Base-by-base conservation (phyloP, 2,329 filamentous ascomycete genomes). In the Gnomoniopsis sp. region DNA sequence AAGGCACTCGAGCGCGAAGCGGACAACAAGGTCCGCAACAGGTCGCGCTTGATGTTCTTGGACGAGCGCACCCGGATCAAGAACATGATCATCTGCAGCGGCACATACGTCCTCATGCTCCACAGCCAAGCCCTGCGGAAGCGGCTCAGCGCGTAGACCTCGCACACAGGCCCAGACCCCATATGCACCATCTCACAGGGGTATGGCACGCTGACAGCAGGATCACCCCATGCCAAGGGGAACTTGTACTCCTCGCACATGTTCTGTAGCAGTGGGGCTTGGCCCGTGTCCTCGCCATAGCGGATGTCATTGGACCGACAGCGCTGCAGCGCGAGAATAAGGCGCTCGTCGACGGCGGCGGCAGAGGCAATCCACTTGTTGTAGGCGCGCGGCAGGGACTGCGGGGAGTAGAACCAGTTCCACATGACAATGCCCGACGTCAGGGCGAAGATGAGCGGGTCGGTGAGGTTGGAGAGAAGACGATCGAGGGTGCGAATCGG, bases 111-210 rank as follows among this genome's bases (percentile, higher is more conserved):
- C 41, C 81, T 81, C 74, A 91, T 86, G 43, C 90, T 85, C 79
- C 90, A 91, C 59, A 78, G 79, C 79, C 90, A 93, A 2, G 88
- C 87, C 55, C 82, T 81, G 55, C 72, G 72, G 71, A 93, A 90
- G 38, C 91, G 84, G 60, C 79, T 81, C 22, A 88, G 60, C 3
- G 88, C 89, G 70, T 96, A 89, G 63, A 80, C 79, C 70, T 96
- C 91, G 72, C 91, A 92, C 57, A 79, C 90, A 1, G 84, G 79
- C 2, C 90, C 88, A 62, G 79, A 81, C 56, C 88, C 88, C 85
- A 91, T 91, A 74, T 96, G 91, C 3, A 95, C 90, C 63, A 96
- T 78, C 70, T 91, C 87, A 73, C 91, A 96, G 1, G 90, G 90
- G 59, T 93, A 88, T 0, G 91, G 91, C 11, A 88, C 74, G 0